These are phyloP conservation scores for Diaporthe sp. DNA, from an alignment of 2,329 filamentous ascomycete genomes.

Conservation along the genomic window DNA sequence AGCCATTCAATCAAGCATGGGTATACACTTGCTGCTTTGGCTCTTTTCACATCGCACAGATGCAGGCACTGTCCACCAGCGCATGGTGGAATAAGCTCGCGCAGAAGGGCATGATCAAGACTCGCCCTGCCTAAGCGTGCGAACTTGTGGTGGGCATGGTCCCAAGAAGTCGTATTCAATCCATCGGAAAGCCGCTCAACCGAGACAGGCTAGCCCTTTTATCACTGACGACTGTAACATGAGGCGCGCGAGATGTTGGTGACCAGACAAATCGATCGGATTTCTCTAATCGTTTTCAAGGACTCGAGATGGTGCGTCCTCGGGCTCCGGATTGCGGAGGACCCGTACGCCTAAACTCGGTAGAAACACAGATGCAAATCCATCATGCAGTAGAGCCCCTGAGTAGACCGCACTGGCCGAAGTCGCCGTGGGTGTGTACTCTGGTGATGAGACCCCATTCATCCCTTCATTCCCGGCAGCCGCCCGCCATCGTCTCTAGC, in stretches of 20 bases:
- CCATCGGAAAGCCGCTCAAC: no score
- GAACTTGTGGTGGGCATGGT: no score
- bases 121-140: background rate
- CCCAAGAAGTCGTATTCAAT: background rate
- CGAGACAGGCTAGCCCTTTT: background rate
- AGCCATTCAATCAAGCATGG: background rate
- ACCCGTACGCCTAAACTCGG: slow-evolving; percentile 39
- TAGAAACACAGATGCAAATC: slow-evolving; percentile 41
- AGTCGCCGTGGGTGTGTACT: slow-evolving; percentile 27
- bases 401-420: slow-evolving; percentile 36
- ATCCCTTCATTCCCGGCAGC: slow-evolving; percentile 38
- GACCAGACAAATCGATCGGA: slow-evolving; percentile 41
- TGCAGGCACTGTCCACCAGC: background rate
- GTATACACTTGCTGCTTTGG: background rate
- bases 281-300: slow-evolving; percentile 42
- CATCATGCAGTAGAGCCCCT: slow-evolving; percentile 37
- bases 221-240: background rate
- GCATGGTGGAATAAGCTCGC: background rate
- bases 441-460: slow-evolving; percentile 30
- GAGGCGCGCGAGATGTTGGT: background rate
- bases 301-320: slow-evolving; percentile 39
- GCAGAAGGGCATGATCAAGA: background rate
- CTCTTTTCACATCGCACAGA: background rate
- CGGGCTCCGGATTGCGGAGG: slow-evolving; percentile 38
- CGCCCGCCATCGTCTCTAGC: slow-evolving; percentile 33